Conservation (phyloP, 2,329 filamentous ascomycete species). For the Lasiodiplodia hormozganensis region DNA sequence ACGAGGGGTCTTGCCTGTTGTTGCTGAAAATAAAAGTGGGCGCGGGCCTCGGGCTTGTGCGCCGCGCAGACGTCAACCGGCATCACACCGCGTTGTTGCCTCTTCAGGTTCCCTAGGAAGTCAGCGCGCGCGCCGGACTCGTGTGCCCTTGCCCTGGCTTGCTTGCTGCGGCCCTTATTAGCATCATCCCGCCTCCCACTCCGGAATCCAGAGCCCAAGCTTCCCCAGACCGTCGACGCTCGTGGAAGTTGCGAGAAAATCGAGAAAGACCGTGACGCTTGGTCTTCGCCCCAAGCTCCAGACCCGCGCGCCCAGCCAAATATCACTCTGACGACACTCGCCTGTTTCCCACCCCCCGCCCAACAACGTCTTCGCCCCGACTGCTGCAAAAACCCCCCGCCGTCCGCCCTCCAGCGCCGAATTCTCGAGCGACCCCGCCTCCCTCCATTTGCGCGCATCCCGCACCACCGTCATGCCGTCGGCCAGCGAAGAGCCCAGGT, state of each 20-base stretch:
- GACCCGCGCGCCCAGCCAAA: constrained; percentile 2
- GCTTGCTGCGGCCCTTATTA: background rate
- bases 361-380: background rate
- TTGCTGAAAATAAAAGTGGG: constrained; percentile 27
- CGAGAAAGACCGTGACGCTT: constrained; percentile 6
- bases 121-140: constrained; percentile 3
- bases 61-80: constrained; percentile 19
- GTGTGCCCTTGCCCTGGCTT: background rate
- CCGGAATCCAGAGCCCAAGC: background rate
- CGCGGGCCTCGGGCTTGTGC: constrained; percentile 18
- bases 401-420: background rate
- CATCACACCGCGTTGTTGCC: constrained; percentile 31
- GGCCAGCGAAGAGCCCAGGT: constrained; percentile 42
- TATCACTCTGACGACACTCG: constrained; percentile 19
- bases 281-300: constrained; percentile 5
- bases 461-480: constrained; percentile 39
- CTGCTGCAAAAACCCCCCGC: background rate
- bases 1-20: background rate
- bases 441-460: constrained; percentile 3
- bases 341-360: background rate
- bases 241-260: constrained; percentile 28
- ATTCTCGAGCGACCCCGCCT: background rate
- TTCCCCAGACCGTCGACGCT: constrained; percentile 21
- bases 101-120: constrained; percentile 16
- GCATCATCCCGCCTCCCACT: constrained; percentile 1